Percentiles rank a stretch among this genome's conserved stretches.
These are phyloP conservation scores for Didymella glomerata DNA, from an alignment of 2,329 filamentous ascomycete species.

Conservation along the genomic window DNA sequence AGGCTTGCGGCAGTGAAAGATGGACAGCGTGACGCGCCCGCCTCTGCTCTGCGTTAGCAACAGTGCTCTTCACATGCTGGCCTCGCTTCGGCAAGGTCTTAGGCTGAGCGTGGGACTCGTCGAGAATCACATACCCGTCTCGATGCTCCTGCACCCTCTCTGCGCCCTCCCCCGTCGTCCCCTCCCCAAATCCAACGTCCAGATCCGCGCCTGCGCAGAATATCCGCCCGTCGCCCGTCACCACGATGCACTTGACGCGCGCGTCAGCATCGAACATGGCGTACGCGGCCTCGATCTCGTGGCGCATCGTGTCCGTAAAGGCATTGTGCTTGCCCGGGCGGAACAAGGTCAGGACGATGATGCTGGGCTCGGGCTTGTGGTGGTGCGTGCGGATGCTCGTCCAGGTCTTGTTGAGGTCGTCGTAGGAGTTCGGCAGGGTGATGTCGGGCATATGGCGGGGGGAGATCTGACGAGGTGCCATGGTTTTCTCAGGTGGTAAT, in stretches of 20 bases:
- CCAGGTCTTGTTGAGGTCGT: slow-evolving; percentile 48
- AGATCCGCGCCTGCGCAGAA: slow-evolving; percentile 67
- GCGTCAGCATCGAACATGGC: slow-evolving; percentile 62
- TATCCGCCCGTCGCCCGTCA: slow-evolving; percentile 62
- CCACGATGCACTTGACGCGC: slow-evolving; percentile 62
- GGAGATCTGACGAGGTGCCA: slow-evolving; percentile 26
- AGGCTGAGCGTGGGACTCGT: too few species aligned
- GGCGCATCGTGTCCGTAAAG: slow-evolving; percentile 71
- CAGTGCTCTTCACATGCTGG: too few species aligned
- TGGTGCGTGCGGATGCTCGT: slow-evolving; percentile 52
- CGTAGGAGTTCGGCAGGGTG: slow-evolving; percentile 52
- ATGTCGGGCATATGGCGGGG: slow-evolving; percentile 34
- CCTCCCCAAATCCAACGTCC: slow-evolving; percentile 60
- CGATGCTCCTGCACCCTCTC: slow-evolving; percentile 60
- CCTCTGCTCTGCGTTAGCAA: slow-evolving; percentile 41
- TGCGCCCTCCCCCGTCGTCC: slow-evolving; percentile 48
- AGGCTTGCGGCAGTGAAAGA: slow-evolving; percentile 65
- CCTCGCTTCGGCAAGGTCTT: too few species aligned
- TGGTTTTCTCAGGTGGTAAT: not conserved
- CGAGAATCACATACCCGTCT: slow-evolving; percentile 63
- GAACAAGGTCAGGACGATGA: slow-evolving; percentile 70
- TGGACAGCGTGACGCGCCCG: slow-evolving; percentile 60
- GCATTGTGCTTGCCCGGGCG: slow-evolving; percentile 73
- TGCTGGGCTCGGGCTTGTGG: slow-evolving; percentile 57
- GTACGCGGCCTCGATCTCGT: slow-evolving; percentile 66